phyloP scores from a whole-genome alignment of 2,329 filamentous ascomycete genomes.

The Seiridium cupressi region DNA sequence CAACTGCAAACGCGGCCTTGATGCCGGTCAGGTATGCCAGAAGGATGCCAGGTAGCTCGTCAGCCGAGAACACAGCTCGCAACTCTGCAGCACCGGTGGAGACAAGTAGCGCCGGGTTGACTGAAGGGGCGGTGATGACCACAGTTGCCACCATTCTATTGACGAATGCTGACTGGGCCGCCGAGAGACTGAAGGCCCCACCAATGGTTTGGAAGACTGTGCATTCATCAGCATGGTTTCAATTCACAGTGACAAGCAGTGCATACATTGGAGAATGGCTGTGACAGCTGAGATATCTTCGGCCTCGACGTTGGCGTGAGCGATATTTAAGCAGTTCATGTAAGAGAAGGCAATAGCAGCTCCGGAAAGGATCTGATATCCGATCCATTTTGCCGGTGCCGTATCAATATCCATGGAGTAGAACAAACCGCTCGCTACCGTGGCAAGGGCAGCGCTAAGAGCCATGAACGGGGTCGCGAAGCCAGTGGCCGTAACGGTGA shows the following conservation, averaged over 20 bases:
- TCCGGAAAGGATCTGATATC: conserved; percentile 15
- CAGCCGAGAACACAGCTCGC: conserved; percentile 40
- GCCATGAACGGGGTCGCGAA: neutral
- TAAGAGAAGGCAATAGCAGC: conserved; percentile 21
- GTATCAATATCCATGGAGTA: conserved; percentile 26
- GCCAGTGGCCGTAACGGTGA: neutral
- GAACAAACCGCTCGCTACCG: neutral
- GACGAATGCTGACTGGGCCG: conserved; percentile 34
- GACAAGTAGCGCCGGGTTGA: conserved; percentile 30
- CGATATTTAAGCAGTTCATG: conserved; percentile 36
- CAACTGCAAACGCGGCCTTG: conserved; percentile 56
- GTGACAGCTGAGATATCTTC: conserved; percentile 31
- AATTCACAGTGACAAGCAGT: neutral
- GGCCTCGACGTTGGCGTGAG: conserved; percentile 26
- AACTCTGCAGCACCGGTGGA: conserved; percentile 49
- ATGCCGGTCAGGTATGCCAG: conserved; percentile 59
- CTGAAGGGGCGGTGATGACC: conserved; percentile 23
- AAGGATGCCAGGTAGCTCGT: conserved; percentile 50
- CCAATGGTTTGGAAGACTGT: conserved; percentile 37
- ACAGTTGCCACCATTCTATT: conserved; percentile 24
- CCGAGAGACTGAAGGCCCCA: conserved; percentile 38
- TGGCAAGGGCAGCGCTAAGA: neutral
- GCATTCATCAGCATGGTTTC: conserved; percentile 1
- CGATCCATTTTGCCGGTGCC: conserved; percentile 31
- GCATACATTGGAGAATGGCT: conserved; percentile 9